Evolutionary conservation across 306 rosid species (phyloP).

Genomic region (Vigna unguiculata): DNA sequence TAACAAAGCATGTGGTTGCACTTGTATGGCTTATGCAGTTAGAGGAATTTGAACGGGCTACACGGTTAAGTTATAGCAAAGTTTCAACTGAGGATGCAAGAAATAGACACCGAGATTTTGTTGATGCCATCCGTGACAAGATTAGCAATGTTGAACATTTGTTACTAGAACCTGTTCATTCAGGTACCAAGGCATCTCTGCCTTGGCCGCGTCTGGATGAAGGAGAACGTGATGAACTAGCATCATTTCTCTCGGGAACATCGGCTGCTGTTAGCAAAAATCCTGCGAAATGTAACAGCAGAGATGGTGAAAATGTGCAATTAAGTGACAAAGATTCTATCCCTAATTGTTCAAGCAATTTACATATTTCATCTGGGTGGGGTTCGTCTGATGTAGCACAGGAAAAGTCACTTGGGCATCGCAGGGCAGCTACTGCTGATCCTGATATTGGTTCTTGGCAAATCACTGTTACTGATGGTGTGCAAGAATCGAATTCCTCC

Average conservation of each 20-base stretch:
- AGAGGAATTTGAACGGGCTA: conserved; percentile 86
- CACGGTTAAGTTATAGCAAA: conserved; percentile 67
- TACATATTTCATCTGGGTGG: conserved; percentile 49
- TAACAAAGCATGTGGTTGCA: conserved; percentile 35
- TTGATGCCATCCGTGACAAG: conserved; percentile 69
- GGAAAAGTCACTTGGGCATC: conserved; percentile 73
- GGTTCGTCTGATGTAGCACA: conserved; percentile 46
- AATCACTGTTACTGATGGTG: conserved; percentile 71
- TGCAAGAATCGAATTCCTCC: conserved; percentile 47
- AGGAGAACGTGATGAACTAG: conserved; percentile 85
- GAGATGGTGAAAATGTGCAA: conserved; percentile 50
- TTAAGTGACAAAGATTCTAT: conserved; percentile 43
- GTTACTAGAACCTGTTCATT: conserved; percentile 58
- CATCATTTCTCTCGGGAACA: conserved; percentile 77
- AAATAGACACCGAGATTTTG: conserved; percentile 76
- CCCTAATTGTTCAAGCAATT: conserved; percentile 47
- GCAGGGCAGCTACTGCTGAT: conserved; percentile 93
- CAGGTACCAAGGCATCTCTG: conserved; percentile 58
- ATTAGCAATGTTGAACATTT: conserved; percentile 62
- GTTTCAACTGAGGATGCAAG: conserved; percentile 63
- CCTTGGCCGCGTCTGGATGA: conserved; percentile 88
- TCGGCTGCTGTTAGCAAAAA: conserved; percentile 42
- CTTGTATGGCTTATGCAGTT: conserved; percentile 65
- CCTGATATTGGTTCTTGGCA: conserved; percentile 84
- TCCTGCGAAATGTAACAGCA: conserved; percentile 29